Evolutionary conservation across 257 asterid species (phyloP).

Genomic region (Fraxinus pennsylvanica): DNA sequence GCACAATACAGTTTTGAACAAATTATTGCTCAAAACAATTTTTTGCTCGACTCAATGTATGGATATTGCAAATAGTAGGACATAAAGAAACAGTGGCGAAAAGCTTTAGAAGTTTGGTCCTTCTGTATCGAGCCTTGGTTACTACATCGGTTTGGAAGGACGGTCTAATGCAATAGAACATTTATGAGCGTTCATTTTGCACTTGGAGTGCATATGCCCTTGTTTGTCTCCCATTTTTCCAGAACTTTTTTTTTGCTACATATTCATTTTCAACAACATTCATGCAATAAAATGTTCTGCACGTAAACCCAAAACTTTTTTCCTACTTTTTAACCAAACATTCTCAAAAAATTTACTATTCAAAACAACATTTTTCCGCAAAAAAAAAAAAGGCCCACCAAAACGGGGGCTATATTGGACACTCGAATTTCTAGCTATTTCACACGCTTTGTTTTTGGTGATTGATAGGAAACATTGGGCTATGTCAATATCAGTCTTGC

Average conservation of each 20-base stretch:
- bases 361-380: too few species aligned
- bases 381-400: too few species aligned
- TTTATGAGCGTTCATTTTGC: not conserved
- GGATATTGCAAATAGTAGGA: not conserved
- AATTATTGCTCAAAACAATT: not conserved
- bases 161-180: not conserved
- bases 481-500: conserved; percentile 50
- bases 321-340: too few species aligned
- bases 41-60: not conserved
- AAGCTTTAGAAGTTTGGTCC: not conserved
- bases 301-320: too few species aligned
- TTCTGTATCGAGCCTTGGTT: not conserved
- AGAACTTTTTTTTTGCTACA: too few species aligned
- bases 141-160: not conserved
- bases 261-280: too few species aligned
- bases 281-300: too few species aligned
- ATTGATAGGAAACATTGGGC: conserved; percentile 53
- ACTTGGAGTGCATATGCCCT: not conserved
- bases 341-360: too few species aligned
- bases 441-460: not conserved
- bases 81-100: not conserved
- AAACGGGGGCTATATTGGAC: not conserved
- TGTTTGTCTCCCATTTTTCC: too few species aligned
- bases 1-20: not conserved
- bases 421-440: not conserved